These are phyloP conservation scores for Hansenula lynferdii DNA, from an alignment of 1,139 yeast species.

Conservation along the genomic window DNA sequence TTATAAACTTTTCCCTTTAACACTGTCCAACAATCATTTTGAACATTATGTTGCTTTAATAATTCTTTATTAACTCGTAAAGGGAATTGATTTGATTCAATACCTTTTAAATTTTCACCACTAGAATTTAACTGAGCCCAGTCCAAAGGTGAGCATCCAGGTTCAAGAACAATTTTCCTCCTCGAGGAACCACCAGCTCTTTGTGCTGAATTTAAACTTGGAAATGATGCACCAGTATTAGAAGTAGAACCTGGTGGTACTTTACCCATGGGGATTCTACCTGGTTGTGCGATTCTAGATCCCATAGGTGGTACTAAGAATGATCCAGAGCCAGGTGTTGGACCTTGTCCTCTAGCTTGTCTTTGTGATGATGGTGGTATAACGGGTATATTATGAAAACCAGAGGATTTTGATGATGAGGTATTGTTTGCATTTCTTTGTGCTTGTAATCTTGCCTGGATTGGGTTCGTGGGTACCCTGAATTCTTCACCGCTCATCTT, in stretches of 20 bases:
- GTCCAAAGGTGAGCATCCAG: conserved; percentile 83
- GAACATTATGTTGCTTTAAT: conserved; percentile 50
- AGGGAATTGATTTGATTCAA: conserved; percentile 31
- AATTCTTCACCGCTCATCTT: too few relatives aligned
- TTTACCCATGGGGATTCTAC: background rate
- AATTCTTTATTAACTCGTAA: conserved; percentile 56
- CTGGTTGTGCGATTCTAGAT: background rate
- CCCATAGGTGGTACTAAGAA: too few relatives aligned
- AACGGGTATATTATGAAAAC: background rate
- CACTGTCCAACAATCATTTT: conserved; percentile 81
- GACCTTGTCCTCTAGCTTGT: background rate
- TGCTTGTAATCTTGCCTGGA: conserved; percentile 1
- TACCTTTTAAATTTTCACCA: conserved; percentile 36
- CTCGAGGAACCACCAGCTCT: conserved; percentile 23
- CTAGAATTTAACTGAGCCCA: conserved; percentile 65
- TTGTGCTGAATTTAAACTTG: conserved; percentile 39
- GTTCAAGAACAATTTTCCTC: conserved; percentile 57
- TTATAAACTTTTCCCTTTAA: conserved; percentile 81
- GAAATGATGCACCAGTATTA: conserved; percentile 20
- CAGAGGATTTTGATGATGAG: too few relatives aligned
- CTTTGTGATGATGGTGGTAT: conserved; percentile 1
- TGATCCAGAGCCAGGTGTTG: too few relatives aligned
- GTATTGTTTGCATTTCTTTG: background rate
- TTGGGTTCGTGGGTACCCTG: conserved; percentile 2
- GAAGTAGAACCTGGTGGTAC: background rate